These are phyloP conservation scores for Rhododendron williamsianum DNA, from an alignment of 148 eudicot genomes.

Conservation along the genomic window DNA sequence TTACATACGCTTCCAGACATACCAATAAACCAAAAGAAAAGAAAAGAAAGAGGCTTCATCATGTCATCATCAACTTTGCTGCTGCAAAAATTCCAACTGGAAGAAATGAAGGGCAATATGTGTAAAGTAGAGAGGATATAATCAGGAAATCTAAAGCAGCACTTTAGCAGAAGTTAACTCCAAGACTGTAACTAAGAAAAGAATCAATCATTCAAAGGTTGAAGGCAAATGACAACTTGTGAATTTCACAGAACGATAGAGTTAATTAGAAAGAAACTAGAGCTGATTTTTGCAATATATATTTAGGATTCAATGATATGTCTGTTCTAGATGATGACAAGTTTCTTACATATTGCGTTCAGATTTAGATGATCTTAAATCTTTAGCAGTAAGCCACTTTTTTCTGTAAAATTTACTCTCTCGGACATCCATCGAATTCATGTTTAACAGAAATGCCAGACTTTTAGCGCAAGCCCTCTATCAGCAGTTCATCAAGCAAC, in stretches of 20 bases:
- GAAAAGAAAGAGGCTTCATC: neutral
- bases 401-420: neutral
- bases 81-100: constrained; percentile 2
- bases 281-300: too few relatives aligned
- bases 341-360: neutral
- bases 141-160: neutral
- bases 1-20: neutral
- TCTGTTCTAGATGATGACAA: neutral
- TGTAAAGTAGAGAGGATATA: neutral
- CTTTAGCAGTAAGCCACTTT: neutral
- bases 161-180: neutral
- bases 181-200: neutral
- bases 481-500: neutral
- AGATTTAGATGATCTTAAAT: neutral
- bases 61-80: neutral
- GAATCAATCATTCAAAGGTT: neutral
- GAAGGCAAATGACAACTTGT: neutral
- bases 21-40: neutral
- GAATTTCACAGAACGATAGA: too few relatives aligned
- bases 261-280: too few relatives aligned
- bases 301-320: too few relatives aligned
- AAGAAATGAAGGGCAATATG: neutral
- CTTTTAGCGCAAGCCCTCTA: neutral
- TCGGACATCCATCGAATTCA: neutral
- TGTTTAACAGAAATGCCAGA: neutral